Base-by-base conservation (phyloP, 805 yeast species). In the Komagataella pastoris region DNA sequence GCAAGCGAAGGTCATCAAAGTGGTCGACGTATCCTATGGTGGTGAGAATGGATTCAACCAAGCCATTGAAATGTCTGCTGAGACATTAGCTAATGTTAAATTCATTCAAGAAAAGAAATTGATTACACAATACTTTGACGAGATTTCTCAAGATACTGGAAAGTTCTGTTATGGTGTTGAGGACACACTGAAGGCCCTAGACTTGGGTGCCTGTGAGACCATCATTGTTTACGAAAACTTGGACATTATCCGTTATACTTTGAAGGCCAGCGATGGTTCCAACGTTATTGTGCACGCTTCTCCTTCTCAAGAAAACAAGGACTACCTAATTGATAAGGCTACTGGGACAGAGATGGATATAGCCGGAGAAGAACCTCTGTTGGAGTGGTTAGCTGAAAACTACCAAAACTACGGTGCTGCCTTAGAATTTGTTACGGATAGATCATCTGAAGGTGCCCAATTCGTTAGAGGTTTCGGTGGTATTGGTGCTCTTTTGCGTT, bases 11-110 rank as follows among this genome's bases (percentile, higher is more conserved):
- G 82, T 93, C 61, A 78, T 93, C 55, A 88, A 89, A 69, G 79
- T 90, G 65, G 99, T 95, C 52, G 99, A 93, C 75, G 86, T 93
- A 53, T 90, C 98, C 2, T 93, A 93, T 65, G 99, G 99, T 70
- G 99, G 99, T 66, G 99, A 93, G 72, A 93, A 93, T 67, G 99
- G 99, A 48, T 93, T 93, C 76, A 93, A 93, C 74, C 99, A 93
- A 75, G 99, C 99, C 47, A 95, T 93, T 62, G 99, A 93, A 71
- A 77, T 93, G 59, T 86, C 97, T 36, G 96, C 97, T 30, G 99
- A 93, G 75, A 86, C 99, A 24, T 77, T 93, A 64, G 85, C 97
- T 49, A 93, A 91, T 67, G 99, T 93, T 59, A 93, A 93, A 70
- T 93, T 93, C 66, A 91, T 93, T 55, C 99, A 93, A 74, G 99